Conservation (phyloP, 768 basidiomycete genomes). For the Phanerochaete carnosa region DNA sequence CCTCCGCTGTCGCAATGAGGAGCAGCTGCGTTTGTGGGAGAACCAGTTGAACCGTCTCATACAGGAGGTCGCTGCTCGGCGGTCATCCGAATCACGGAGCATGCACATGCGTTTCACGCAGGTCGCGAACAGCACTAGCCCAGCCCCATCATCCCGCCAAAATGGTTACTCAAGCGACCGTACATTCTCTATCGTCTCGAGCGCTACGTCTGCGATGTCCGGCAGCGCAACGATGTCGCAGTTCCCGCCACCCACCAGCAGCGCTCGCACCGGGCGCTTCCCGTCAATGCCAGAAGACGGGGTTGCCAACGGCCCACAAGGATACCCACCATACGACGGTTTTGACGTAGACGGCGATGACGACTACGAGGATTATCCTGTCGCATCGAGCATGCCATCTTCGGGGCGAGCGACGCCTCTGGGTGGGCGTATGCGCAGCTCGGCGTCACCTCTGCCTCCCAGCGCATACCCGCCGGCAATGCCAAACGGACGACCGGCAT, state of each 20-base stretch:
- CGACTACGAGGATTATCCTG: conserved; percentile 74
- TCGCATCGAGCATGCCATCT: conserved; percentile 37
- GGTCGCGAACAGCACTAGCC: conserved; percentile 44
- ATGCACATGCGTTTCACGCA: conserved; percentile 45
- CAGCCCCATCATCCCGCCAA: conserved; percentile 30
- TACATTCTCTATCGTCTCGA: conserved; percentile 23
- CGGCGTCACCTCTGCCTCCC: conserved; percentile 11
- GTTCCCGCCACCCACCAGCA: conserved; percentile 7
- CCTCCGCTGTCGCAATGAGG: conserved; percentile 88
- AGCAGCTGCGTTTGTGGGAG: conserved; percentile 93
- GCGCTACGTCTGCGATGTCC: conserved; percentile 20
- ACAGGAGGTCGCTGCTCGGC: conserved; percentile 65
- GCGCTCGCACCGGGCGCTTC: conserved; percentile 18
- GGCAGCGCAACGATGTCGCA: conserved; percentile 16
- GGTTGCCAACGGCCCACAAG: conserved; percentile 39
- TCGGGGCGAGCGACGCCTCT: conserved; percentile 78
- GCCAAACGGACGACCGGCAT: conserved; percentile 35
- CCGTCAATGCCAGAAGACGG: conserved; percentile 20
- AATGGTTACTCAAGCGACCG: conserved; percentile 24
- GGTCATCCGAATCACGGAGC: conserved; percentile 58
- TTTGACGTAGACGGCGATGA: conserved; percentile 75
- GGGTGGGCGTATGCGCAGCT: conserved; percentile 38
- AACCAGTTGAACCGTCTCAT: conserved; percentile 85
- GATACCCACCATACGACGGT: conserved; percentile 61
- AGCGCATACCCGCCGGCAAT: conserved; percentile 28